Evolutionary conservation across 805 yeast genomes (phyloP).

Genomic region (Schizosaccharomyces octosporus): DNA sequence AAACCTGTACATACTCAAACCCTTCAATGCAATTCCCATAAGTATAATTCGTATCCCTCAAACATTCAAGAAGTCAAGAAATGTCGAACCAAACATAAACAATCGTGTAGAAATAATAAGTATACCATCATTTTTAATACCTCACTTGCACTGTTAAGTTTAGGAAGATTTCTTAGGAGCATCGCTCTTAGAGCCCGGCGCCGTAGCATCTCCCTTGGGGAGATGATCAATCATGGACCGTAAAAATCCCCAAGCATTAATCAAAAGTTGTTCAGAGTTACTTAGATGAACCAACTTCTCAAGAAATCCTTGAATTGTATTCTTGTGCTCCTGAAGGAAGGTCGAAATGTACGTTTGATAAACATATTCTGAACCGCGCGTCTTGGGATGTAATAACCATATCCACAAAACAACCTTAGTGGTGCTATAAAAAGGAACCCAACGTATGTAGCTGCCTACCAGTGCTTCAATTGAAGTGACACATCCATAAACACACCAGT

Average conservation of each 20-base stretch:
- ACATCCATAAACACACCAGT: background rate
- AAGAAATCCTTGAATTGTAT: background rate
- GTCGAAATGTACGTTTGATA: slow-evolving; percentile 19
- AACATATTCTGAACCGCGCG: slow-evolving; percentile 17
- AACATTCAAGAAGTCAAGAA: no score
- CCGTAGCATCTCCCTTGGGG: background rate
- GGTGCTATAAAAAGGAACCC: slow-evolving; percentile 4
- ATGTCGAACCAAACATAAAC: no score
- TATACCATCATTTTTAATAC: no score
- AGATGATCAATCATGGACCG: background rate
- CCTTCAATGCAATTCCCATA: no score
- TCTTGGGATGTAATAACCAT: slow-evolving; percentile 4
- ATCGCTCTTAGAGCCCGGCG: background rate
- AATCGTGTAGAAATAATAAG: no score
- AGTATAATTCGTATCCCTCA: no score
- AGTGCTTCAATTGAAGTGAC: background rate
- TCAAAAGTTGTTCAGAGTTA: background rate
- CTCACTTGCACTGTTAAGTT: background rate
- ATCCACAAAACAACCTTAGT: slow-evolving; percentile 2
- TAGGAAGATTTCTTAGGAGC: no score
- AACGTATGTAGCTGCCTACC: background rate
- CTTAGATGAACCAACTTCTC: background rate
- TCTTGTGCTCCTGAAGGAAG: slow-evolving; percentile 16
- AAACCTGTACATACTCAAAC: no score
- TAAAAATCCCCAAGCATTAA: slow-evolving; percentile 2